These are phyloP conservation scores for Dendrothele bispora DNA, from an alignment of 768 basidiomycete species.

Conservation along the genomic window DNA sequence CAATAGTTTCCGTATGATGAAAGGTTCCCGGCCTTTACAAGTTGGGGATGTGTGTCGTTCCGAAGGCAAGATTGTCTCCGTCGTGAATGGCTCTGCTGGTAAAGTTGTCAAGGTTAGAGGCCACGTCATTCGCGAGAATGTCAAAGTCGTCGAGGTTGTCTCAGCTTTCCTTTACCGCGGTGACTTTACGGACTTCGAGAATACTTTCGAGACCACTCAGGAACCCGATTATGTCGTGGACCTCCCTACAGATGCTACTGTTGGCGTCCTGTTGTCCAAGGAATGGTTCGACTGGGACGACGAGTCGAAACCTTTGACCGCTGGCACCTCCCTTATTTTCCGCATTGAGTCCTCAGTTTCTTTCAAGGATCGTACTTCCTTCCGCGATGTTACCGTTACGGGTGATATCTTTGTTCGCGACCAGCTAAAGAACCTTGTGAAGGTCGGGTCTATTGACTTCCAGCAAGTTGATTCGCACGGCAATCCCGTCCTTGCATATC, in stretches of 20 bases:
- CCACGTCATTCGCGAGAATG: slow-evolving; percentile 70
- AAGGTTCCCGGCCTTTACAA: slow-evolving; percentile 71
- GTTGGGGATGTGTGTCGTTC: slow-evolving; percentile 91
- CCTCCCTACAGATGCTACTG: slow-evolving; percentile 70
- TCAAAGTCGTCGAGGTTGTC: slow-evolving; percentile 88
- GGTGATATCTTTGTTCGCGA: slow-evolving; percentile 89
- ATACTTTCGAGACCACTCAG: slow-evolving; percentile 92
- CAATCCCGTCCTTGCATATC: slow-evolving; percentile 91
- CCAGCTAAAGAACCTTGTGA: slow-evolving; percentile 83
- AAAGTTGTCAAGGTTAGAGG: slow-evolving; percentile 93
- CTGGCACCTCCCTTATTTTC: slow-evolving; percentile 88
- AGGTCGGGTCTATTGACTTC: slow-evolving; percentile 87
- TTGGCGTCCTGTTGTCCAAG: slow-evolving; percentile 92
- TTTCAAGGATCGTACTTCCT: slow-evolving; percentile 90
- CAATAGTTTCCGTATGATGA: slow-evolving; percentile 91
- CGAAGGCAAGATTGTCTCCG: slow-evolving; percentile 85
- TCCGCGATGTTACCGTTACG: slow-evolving; percentile 74
- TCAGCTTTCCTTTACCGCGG: slow-evolving; percentile 98
- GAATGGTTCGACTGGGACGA: slow-evolving; percentile 99
- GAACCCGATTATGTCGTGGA: slow-evolving; percentile 87
- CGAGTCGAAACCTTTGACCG: slow-evolving; percentile 69
- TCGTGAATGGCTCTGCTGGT: slow-evolving; percentile 87
- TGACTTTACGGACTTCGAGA: slow-evolving; percentile 88
- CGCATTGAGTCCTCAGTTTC: slow-evolving; percentile 81
- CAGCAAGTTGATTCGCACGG: slow-evolving; percentile 85